These are phyloP conservation scores for Aspergillus bombycis DNA, from an alignment of 2,329 filamentous ascomycete species.

Conservation along the genomic window DNA sequence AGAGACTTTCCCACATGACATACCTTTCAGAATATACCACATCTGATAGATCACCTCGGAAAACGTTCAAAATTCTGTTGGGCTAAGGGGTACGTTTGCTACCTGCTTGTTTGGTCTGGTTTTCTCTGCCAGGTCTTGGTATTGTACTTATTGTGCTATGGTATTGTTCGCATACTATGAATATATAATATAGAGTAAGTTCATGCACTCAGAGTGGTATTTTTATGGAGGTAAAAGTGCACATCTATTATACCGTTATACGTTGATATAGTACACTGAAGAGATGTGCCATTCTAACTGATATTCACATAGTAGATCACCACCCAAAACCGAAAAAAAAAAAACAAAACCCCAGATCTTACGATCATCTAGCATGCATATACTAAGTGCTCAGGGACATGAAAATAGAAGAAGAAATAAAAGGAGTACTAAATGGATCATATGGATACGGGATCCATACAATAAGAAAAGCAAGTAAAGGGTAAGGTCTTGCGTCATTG, in stretches of 20 bases:
- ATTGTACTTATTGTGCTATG: no score
- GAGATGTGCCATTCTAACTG: slow-evolving; percentile 1
- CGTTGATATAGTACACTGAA: background rate
- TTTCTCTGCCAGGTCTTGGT: no score
- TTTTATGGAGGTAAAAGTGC: background rate
- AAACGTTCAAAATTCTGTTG: no score
- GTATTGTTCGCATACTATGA: no score
- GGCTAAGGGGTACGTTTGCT: no score
- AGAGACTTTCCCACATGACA: no score
- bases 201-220: background rate
- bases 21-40: no score
- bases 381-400: background rate
- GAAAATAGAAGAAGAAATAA: background rate
- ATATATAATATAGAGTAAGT: background rate
- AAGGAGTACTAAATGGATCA: background rate
- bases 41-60: no score
- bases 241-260: background rate
- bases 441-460: background rate
- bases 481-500: background rate
- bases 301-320: slow-evolving; percentile 3
- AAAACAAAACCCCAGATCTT: slow-evolving; percentile 11
- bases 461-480: slow-evolving; percentile 6
- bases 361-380: background rate
- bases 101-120: no score
- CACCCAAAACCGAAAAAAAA: slow-evolving; percentile 6